Percentiles rank a stretch among this genome's conserved stretches.
Conservation (phyloP, 2,329 filamentous ascomycete genomes). For the Scedosporium boydii region DNA sequence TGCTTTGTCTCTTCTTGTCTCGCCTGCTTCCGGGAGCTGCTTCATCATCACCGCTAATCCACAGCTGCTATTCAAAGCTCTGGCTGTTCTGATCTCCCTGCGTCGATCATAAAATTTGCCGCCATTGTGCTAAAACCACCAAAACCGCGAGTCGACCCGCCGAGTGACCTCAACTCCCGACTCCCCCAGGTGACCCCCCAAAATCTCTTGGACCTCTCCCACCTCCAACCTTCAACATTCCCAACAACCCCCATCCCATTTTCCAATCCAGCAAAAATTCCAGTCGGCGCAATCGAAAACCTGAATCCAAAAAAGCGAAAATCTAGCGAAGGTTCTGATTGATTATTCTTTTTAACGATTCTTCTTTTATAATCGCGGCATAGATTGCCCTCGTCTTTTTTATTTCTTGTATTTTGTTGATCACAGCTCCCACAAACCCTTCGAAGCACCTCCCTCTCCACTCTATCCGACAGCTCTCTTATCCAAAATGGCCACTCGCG, state of each 20-base stretch:
- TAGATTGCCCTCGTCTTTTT: neutral
- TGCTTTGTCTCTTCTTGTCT: neutral
- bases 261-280: neutral
- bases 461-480: neutral
- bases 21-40: neutral
- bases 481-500: neutral
- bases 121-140: neutral
- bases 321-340: neutral
- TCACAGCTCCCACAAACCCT: neutral
- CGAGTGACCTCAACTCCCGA: neutral
- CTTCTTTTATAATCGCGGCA: neutral
- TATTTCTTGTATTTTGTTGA: neutral
- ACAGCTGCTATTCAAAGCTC: neutral
- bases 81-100: neutral
- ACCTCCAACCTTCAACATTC: neutral
- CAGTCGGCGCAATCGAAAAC: neutral
- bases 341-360: neutral
- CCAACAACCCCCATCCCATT: neutral
- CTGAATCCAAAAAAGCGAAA: neutral
- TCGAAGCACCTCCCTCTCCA: neutral
- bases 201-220: neutral
- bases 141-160: neutral
- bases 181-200: neutral
- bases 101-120: conserved; percentile 1
- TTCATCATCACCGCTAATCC: conserved; percentile 1